A percentile compares a stretch with the other conserved stretches of the same genome.
These are phyloP conservation scores for Acer campestre DNA, from an alignment of 345 rosid genomes.

Conservation along the genomic window DNA sequence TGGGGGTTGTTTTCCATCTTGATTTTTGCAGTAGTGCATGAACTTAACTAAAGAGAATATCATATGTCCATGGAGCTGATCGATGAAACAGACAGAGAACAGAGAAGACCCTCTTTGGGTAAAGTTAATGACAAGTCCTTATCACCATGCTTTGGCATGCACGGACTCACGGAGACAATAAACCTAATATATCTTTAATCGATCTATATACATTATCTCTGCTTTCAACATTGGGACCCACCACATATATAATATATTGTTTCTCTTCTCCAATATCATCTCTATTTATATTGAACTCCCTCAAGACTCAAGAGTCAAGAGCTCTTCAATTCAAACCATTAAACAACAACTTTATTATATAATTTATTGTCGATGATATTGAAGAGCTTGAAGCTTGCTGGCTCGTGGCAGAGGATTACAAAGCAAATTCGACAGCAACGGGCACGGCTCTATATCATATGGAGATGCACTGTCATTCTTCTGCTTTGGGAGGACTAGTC, in stretches of 20 bases:
- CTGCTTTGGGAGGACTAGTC: constrained; percentile 64
- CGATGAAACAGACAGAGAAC: constrained; percentile 19
- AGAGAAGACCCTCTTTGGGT: constrained; percentile 15
- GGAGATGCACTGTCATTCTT: constrained; percentile 81
- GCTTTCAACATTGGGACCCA: constrained; percentile 22
- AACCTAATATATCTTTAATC: background rate
- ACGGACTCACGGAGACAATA: constrained; percentile 25
- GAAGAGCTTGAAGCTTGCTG: constrained; percentile 42
- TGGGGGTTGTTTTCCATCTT: too few relatives aligned
- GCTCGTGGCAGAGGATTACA: constrained; percentile 58
- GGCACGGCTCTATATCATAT: constrained; percentile 68
- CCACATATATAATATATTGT: constrained; percentile 22
- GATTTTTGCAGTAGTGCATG: too few relatives aligned
- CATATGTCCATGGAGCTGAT: too few relatives aligned
- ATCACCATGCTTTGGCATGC: constrained; percentile 22
- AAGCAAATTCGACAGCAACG: constrained; percentile 69
- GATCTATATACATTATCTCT: background rate
- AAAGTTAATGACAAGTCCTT: constrained; percentile 28
- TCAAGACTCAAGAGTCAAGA: too few relatives aligned
- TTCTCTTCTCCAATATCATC: too few relatives aligned
- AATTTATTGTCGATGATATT: constrained; percentile 14
- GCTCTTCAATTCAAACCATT: too few relatives aligned
- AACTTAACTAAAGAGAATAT: too few relatives aligned
- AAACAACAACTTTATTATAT: too few relatives aligned
- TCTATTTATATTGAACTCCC: too few relatives aligned